Percentiles rank a stretch among this genome's conserved stretches.
Evolutionary conservation across 192 early-diverging fungal species (phyloP).

Genomic region (Hyaloraphidium curvatum): DNA sequence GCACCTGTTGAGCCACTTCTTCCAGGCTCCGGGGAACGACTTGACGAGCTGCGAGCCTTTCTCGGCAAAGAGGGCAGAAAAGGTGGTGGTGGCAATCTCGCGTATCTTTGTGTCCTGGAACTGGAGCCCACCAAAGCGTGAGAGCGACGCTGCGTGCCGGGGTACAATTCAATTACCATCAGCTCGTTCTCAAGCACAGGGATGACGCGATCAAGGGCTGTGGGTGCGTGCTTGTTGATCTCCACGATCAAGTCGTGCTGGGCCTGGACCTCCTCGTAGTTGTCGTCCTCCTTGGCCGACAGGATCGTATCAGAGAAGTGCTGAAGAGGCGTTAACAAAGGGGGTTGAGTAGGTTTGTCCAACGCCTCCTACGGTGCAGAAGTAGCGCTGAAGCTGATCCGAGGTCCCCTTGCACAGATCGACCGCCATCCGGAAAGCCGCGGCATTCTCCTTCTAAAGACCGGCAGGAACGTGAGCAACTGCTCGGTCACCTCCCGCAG

Average conservation of each 20-base stretch:
- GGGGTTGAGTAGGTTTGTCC: not conserved
- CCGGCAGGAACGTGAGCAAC: not conserved
- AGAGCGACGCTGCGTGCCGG: too few species aligned
- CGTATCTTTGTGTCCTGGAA: constrained; percentile 59
- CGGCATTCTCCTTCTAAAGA: constrained; percentile 25
- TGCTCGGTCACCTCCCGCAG: too few species aligned
- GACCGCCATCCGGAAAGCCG: constrained; percentile 54
- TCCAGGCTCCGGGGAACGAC: constrained; percentile 63
- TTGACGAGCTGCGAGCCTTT: constrained; percentile 42
- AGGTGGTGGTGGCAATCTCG: constrained; percentile 44
- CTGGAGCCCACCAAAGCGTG: too few species aligned
- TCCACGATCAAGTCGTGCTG: constrained; percentile 67
- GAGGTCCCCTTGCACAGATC: constrained; percentile 56
- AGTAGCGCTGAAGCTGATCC: constrained; percentile 72
- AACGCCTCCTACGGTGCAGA: constrained; percentile 21
- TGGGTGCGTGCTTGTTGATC: constrained; percentile 51
- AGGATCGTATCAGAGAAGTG: constrained; percentile 76
- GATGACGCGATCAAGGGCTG: constrained; percentile 69
- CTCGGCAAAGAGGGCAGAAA: constrained; percentile 81
- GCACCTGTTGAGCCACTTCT: constrained; percentile 62
- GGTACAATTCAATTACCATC: constrained; percentile 24
- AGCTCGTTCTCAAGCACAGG: constrained; percentile 88
- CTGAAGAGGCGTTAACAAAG: constrained; percentile 13
- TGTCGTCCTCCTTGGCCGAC: constrained; percentile 20
- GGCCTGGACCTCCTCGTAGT: constrained; percentile 24